Evolutionary conservation across 2,329 filamentous ascomycete genomes (phyloP).

Genomic region (Xylariaceae sp.): DNA sequence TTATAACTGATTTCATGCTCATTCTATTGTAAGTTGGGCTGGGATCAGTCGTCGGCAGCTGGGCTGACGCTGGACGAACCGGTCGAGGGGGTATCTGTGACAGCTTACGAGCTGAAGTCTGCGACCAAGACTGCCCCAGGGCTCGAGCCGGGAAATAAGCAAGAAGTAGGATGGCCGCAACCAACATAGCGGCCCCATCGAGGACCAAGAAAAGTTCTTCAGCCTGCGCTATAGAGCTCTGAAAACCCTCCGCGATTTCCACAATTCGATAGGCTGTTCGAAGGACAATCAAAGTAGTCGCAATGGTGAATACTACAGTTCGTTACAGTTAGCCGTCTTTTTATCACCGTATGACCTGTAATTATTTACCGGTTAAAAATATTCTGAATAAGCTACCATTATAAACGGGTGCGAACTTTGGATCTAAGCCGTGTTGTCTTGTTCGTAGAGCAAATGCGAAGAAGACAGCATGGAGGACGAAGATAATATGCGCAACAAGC

Average conservation of each 20-base stretch:
- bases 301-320: conserved; percentile 29
- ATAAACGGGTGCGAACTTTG: conserved; percentile 48
- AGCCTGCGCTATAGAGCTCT: conserved; percentile 32
- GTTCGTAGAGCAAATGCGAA: conserved; percentile 49
- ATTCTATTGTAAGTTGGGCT: conserved; percentile 28
- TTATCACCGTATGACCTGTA: neutral
- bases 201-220: conserved; percentile 38
- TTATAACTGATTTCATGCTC: conserved; percentile 24
- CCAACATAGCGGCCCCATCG: conserved; percentile 36
- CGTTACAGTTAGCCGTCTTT: neutral
- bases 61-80: conserved; percentile 26
- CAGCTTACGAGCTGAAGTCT: conserved; percentile 19
- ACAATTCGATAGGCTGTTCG: conserved; percentile 39
- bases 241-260: conserved; percentile 32
- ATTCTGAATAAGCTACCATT: conserved; percentile 49
- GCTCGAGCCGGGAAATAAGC: conserved; percentile 37
- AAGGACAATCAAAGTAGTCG: conserved; percentile 31
- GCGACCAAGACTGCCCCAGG: conserved; percentile 29
- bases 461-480: conserved; percentile 46
- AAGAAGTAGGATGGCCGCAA: conserved; percentile 31
- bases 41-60: conserved; percentile 25
- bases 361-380: conserved; percentile 51
- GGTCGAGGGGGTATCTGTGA: conserved; percentile 28
- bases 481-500: conserved; percentile 46
- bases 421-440: conserved; percentile 47